Evolutionary conservation across 768 basidiomycete species (phyloP), one percentile per base, ranked within the genome.

Genomic region (Pholiota conissans): DNA sequence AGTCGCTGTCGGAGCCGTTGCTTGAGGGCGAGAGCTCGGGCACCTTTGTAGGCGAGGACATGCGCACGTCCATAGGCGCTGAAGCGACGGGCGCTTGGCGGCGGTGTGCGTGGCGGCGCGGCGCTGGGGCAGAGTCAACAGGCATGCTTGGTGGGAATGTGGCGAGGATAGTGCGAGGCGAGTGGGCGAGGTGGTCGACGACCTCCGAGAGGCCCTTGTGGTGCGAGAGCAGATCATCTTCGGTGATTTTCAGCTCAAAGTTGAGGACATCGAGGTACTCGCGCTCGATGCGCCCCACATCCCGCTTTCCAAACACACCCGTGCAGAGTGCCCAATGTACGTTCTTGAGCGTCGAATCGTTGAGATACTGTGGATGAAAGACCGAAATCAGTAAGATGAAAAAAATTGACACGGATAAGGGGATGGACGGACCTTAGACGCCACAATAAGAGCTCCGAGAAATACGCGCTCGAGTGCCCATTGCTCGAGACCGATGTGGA

Each of bases 381-480:
- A 40, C 49, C 51, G 51, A 51, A 56, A 58, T 63, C 24, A 64
- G 61, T 42, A 39, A 40, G 45, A 39, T 46, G 52, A 57, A 34
- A 40, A 35, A 30, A 61, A 56, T 40, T 29, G 16, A 26, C 32
- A 37, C 22, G 28, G 42, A 46, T 22, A 56, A 16, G 53, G 49
- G 51, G 59, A 59, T 37, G 56, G 52, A 73, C 68, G 62, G 69
- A 90, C 88, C 80, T 95, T 95, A 74, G 88, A 88, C 6, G 93
- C 93, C 47, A 84, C 78, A 72, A 95, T 94, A 61, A 95, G 73
- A n/a, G 92, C 86, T 50, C 93, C 93, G 40, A 95, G 83, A 74
- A 95, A 95, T 28, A 95, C 93, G 39, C 93, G 86, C 73, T 95
- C 92, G 49, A 90, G 79, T 13, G 93, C 93, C 90, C 90, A 91